Percentiles rank a stretch among this genome's conserved stretches.
Conservation (phyloP, 345 rosid genomes). For the Eucalyptus cloeziana region DNA sequence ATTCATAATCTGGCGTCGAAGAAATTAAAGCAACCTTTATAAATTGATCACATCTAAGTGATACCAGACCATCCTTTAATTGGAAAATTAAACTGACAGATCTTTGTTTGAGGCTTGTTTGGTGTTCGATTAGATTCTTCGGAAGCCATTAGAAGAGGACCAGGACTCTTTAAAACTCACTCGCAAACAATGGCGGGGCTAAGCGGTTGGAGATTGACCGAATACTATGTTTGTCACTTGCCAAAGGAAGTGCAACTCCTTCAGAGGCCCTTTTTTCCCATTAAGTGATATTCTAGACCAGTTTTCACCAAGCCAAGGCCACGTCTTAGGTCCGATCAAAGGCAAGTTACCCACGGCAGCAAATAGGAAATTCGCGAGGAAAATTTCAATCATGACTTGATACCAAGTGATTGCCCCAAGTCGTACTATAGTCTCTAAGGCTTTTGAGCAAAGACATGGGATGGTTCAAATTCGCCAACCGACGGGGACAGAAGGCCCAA, state of each 20-base stretch:
- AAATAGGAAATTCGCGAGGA: background rate
- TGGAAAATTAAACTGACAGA: background rate
- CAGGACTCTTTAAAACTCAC: background rate
- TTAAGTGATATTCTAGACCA: background rate
- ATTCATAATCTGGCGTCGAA: background rate
- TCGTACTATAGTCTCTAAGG: no score
- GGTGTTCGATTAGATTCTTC: background rate
- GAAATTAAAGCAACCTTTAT: background rate
- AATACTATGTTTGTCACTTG: background rate
- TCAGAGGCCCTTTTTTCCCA: background rate
- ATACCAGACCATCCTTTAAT: background rate
- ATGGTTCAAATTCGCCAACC: background rate
- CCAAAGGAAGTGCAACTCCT: background rate
- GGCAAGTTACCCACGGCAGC: background rate
- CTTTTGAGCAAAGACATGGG: background rate
- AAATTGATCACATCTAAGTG: background rate
- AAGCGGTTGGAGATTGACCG: background rate
- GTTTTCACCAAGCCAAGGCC: background rate
- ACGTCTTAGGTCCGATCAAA: background rate
- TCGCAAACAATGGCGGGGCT: background rate
- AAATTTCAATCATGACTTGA: background rate
- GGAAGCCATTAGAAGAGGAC: background rate
- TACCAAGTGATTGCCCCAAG: background rate
- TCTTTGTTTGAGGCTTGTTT: background rate
- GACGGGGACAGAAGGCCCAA: background rate